phyloP scores from a whole-genome alignment of 768 basidiomycete genomes.

The Hygrophorus russula region DNA sequence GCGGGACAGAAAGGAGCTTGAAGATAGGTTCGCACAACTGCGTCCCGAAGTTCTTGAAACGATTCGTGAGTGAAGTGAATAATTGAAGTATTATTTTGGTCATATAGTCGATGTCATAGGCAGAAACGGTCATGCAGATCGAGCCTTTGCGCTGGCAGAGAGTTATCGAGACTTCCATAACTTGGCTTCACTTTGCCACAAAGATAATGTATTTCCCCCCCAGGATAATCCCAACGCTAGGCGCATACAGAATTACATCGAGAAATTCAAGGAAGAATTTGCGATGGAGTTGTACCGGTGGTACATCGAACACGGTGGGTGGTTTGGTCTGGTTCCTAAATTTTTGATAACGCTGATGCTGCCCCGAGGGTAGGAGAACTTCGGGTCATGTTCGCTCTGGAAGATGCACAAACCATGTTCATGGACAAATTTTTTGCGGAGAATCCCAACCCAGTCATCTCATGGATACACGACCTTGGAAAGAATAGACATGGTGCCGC shows the following conservation, averaged over 20 bases:
- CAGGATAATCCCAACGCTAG: constrained; percentile 51
- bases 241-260: constrained; percentile 62
- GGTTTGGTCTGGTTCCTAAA: not conserved
- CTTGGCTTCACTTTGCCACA: constrained; percentile 77
- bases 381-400: constrained; percentile 71
- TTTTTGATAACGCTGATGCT: constrained; percentile 2
- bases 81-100: not conserved
- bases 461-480: constrained; percentile 85
- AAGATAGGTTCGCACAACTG: constrained; percentile 56
- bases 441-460: constrained; percentile 46
- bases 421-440: constrained; percentile 66
- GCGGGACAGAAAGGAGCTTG: constrained; percentile 47
- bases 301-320: constrained; percentile 82
- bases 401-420: constrained; percentile 45
- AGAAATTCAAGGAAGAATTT: constrained; percentile 72
- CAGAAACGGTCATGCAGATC: constrained; percentile 46
- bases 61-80: constrained; percentile 46
- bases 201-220: constrained; percentile 49
- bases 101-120: constrained; percentile 29
- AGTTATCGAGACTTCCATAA: constrained; percentile 77
- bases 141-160: constrained; percentile 79
- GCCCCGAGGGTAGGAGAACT: constrained; percentile 51
- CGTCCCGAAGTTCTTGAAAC: constrained; percentile 73
- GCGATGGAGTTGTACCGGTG: constrained; percentile 84
- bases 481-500: constrained; percentile 57